These are phyloP conservation scores for Mimosa pudica DNA, from an alignment of 306 rosid genomes.

Conservation along the genomic window DNA sequence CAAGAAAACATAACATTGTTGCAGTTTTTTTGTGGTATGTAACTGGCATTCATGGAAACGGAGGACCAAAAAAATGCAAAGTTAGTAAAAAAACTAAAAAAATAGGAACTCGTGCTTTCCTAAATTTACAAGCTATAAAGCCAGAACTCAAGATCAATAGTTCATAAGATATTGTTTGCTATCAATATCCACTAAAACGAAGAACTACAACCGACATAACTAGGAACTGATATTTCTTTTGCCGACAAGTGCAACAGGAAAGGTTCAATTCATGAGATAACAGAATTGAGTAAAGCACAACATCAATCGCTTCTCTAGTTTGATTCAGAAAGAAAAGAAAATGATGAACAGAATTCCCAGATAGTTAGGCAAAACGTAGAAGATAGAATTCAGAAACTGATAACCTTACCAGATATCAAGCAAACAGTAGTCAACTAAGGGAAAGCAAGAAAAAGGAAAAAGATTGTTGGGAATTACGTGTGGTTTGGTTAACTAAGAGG, in stretches of 20 bases:
- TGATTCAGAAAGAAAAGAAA: not conserved
- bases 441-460: not conserved
- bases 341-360: not conserved
- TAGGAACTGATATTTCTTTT: not conserved
- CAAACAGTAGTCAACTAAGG: not conserved
- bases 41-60: conserved; percentile 6
- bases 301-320: not conserved
- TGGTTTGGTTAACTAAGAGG: not conserved
- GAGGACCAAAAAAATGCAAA: conserved; percentile 2
- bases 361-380: not conserved
- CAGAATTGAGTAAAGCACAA: not conserved
- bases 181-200: conserved; percentile 23
- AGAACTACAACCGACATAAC: conserved; percentile 22
- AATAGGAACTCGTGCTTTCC: not conserved
- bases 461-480: conserved; percentile 3
- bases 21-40: conserved; percentile 12
- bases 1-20: not conserved
- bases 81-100: no score
- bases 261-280: conserved; percentile 28
- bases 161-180: not conserved
- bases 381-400: not conserved
- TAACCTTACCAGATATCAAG: conserved; percentile 7
- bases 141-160: not conserved
- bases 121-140: conserved; percentile 3
- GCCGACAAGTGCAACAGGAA: conserved; percentile 26